These are phyloP conservation scores for Gossypium lobatum DNA, from an alignment of 441 rosid genomes.

Conservation along the genomic window DNA sequence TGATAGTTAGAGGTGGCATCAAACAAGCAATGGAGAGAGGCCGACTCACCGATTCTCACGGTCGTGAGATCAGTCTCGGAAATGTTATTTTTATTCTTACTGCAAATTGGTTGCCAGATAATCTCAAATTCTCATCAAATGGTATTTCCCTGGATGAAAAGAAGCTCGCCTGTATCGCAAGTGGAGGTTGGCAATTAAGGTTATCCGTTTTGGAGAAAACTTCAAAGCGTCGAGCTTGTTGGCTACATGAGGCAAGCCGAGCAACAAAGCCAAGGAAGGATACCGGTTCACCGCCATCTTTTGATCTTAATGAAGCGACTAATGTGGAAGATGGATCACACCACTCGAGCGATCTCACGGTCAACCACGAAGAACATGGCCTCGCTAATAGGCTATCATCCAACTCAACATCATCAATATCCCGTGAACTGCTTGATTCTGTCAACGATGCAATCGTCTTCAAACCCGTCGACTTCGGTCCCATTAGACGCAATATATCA, in stretches of 20 bases:
- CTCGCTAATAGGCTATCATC: conserved; percentile 38
- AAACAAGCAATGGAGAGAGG: conserved; percentile 89
- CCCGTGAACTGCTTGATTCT: conserved; percentile 43
- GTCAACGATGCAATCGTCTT: conserved; percentile 56
- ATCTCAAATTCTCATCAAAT: conserved; percentile 27
- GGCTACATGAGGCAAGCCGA: conserved; percentile 46
- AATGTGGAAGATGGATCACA: conserved; percentile 59
- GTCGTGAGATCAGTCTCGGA: conserved; percentile 85
- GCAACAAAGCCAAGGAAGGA: conserved; percentile 56
- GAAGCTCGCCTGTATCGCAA: conserved; percentile 50
- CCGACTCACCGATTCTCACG: conserved; percentile 75
- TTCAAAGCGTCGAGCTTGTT: conserved; percentile 59
- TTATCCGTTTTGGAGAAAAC: conserved; percentile 53
- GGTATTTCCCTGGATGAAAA: conserved; percentile 44
- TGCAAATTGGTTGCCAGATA: conserved; percentile 47
- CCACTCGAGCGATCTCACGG: conserved; percentile 77
- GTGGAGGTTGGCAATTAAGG: conserved; percentile 59
- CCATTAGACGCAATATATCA: conserved; percentile 31
- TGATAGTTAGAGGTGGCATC: conserved; percentile 57
- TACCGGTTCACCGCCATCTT: conserved; percentile 29
- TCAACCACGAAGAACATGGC: conserved; percentile 63
- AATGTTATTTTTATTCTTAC: conserved; percentile 81
- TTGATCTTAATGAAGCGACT: conserved; percentile 73
- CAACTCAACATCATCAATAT: conserved; percentile 34
- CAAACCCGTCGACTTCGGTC: conserved; percentile 59